Conservation (phyloP, 805 yeast species). For the Metschnikowia henanensis region DNA sequence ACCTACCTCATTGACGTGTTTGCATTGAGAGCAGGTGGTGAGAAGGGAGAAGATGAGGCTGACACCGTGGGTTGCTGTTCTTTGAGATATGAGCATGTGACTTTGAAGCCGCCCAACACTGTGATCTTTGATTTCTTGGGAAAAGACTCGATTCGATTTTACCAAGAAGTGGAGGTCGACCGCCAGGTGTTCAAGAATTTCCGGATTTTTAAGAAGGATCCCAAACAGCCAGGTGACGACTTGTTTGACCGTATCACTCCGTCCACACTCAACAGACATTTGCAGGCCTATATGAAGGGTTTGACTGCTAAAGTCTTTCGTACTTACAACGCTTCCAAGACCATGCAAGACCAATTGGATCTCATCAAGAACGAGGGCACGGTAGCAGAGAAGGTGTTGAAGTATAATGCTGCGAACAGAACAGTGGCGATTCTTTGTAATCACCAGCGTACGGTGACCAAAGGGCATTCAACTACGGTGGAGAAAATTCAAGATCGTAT, state of each 20-base stretch:
- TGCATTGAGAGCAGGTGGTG: slow-evolving; percentile 98
- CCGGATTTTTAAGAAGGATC: slow-evolving; percentile 81
- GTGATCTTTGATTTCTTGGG: slow-evolving; percentile 93
- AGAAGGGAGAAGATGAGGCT: slow-evolving; percentile 95
- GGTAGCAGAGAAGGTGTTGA: slow-evolving; percentile 81
- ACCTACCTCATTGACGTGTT: slow-evolving; percentile 89
- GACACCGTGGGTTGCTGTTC: slow-evolving; percentile 99
- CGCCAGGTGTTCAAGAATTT: slow-evolving; percentile 89
- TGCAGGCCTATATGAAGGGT: slow-evolving; percentile 90
- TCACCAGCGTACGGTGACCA: slow-evolving; percentile 92
- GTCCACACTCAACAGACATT: slow-evolving; percentile 74
- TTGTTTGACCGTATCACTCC: slow-evolving; percentile 91
- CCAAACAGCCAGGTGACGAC: slow-evolving; percentile 90
- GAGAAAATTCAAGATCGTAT: slow-evolving; percentile 76
- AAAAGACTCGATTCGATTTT: slow-evolving; percentile 90
- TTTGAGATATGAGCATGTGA: slow-evolving; percentile 83
- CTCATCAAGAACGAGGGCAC: slow-evolving; percentile 84
- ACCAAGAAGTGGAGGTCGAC: slow-evolving; percentile 91
- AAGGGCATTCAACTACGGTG: slow-evolving; percentile 78
- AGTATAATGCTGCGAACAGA: slow-evolving; percentile 92
- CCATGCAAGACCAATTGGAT: slow-evolving; percentile 94
- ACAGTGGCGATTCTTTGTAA: slow-evolving; percentile 95
- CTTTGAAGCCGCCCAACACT: slow-evolving; percentile 78
- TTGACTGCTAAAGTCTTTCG: slow-evolving; percentile 96
- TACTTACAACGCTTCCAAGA: slow-evolving; percentile 94